Evolutionary conservation across 345 rosid species (phyloP), one percentile per base, ranked within the genome.

Genomic region (Limnanthes douglasii): DNA sequence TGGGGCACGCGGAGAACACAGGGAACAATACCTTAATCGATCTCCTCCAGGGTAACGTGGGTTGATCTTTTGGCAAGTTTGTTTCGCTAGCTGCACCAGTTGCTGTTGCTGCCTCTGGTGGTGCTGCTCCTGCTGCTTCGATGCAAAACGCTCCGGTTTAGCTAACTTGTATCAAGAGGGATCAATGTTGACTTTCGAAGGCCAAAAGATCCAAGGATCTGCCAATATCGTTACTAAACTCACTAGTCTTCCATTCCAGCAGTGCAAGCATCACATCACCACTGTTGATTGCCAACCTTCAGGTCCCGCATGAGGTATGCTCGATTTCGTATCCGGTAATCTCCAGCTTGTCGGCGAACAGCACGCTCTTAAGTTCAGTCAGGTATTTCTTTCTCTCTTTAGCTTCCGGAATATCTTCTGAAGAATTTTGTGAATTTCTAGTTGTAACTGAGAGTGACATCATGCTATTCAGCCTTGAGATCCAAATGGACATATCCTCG

Each of bases 271-370:
- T 52, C 42, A 43, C 44, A 78, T 80, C 62, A 39, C 85, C 39
- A 80, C 94, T 37, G 93, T 90, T 14, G 93, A 84, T 56, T 84
- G 94, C 52, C 94, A 90, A 66, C 98, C 94, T n/a, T 84, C 98
- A n/a, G 92, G 94, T 35, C 86, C 81, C 34, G 70, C 66, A 27
- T 78, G 78, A 10, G 90, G 95, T 43, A 70, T 80, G 85, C 93
- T 84, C 39, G 94, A 84, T 34, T 88, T 88, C 50, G 95, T 88
- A 61, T 63, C 75, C 49, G 95, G 97, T 9, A 83, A 65, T 27
- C 92, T 90, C 37, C 85, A 84, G 67, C 92, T 90, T 53, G 53
- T 79, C 45, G 94, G 96, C 18, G 96, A 90, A 42, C 82, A 78
- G 36, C 93, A 84, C 54, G 70, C 94, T 10, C 96, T 90, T 62